phyloP scores from a whole-genome alignment of 345 rosid species.

The Arabis hirsuta region DNA sequence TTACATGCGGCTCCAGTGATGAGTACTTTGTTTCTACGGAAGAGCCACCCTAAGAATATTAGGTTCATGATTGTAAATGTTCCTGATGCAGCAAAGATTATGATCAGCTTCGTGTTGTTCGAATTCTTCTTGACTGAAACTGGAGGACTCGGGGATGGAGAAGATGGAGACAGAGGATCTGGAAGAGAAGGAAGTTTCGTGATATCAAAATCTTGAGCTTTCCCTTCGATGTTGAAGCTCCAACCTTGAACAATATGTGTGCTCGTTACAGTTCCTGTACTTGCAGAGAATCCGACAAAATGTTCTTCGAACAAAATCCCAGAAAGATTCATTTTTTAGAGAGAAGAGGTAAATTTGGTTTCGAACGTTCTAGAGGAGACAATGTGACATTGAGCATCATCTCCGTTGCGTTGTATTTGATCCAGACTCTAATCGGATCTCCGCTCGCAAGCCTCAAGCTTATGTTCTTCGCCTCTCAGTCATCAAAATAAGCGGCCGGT shows the following conservation, averaged over 20 bases:
- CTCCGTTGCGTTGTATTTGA: constrained; percentile 56
- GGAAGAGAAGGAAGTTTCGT: constrained; percentile 66
- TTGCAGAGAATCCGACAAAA: constrained; percentile 59
- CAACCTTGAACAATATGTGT: constrained; percentile 61
- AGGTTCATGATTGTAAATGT: not conserved
- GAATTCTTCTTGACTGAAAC: not conserved
- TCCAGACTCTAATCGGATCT: constrained; percentile 56
- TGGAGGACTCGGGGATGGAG: constrained; percentile 21
- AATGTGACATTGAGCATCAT: constrained; percentile 53
- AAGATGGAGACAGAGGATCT: not conserved
- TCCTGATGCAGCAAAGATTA: constrained; percentile 8
- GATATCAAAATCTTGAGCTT: constrained; percentile 47
- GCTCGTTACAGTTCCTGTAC: constrained; percentile 50
- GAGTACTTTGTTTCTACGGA: not conserved
- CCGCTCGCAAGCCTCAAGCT: constrained; percentile 51
- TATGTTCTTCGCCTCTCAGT: constrained; percentile 29
- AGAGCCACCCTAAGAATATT: not conserved
- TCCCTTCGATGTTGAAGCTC: constrained; percentile 60
- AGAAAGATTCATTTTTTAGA: constrained; percentile 52
- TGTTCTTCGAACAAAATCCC: constrained; percentile 43
- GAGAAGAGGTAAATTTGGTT: constrained; percentile 57
- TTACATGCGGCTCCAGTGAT: constrained; percentile 23
- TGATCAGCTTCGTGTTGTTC: constrained; percentile 10
- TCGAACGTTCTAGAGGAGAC: constrained; percentile 44
- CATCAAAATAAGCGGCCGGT: constrained; percentile 49